Percentiles rank a stretch among this genome's conserved stretches.
Evolutionary conservation across 2,329 filamentous ascomycete genomes (phyloP).

Genomic region (Neophaeococcomyces mojaviensis): DNA sequence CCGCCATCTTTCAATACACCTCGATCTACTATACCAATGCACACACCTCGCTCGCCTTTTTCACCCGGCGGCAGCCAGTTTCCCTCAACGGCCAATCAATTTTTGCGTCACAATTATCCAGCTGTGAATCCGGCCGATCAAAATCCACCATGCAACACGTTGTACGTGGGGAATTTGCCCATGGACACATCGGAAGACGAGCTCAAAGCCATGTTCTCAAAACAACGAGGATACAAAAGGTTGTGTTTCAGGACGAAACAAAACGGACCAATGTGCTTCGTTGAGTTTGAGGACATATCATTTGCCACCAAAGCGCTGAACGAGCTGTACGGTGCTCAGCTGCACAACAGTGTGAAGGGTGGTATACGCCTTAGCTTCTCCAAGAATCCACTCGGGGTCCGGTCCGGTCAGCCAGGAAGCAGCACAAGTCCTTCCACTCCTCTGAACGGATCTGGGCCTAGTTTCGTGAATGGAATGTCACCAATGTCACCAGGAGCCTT

Average conservation of each 20-base stretch:
- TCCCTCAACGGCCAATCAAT: constrained; percentile 51
- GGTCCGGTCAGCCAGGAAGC: constrained; percentile 60
- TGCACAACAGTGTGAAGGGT: constrained; percentile 89
- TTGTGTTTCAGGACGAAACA: constrained; percentile 91
- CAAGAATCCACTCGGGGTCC: constrained; percentile 91
- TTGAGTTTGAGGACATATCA: constrained; percentile 91
- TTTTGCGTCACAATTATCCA: constrained; percentile 62
- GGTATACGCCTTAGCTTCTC: constrained; percentile 95
- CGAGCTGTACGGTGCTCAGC: constrained; percentile 75
- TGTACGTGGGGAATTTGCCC: constrained; percentile 95
- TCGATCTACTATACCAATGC: constrained; percentile 41
- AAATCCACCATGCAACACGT: constrained; percentile 93
- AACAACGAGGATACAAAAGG: constrained; percentile 89
- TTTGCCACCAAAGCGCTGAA: constrained; percentile 86
- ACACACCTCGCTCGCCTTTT: constrained; percentile 48
- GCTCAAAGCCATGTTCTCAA: constrained; percentile 85
- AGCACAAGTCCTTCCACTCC: constrained; percentile 42
- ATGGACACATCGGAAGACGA: constrained; percentile 92
- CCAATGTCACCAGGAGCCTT: constrained; percentile 53
- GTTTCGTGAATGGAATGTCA: constrained; percentile 52
- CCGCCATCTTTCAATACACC: constrained; percentile 43
- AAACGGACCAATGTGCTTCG: constrained; percentile 97
- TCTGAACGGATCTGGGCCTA: constrained; percentile 44
- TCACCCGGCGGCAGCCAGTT: constrained; percentile 50
- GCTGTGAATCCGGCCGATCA: constrained; percentile 91